These are phyloP conservation scores for Phalaenopsis equestris DNA, from an alignment of 106 monocot genomes.

Conservation along the genomic window DNA sequence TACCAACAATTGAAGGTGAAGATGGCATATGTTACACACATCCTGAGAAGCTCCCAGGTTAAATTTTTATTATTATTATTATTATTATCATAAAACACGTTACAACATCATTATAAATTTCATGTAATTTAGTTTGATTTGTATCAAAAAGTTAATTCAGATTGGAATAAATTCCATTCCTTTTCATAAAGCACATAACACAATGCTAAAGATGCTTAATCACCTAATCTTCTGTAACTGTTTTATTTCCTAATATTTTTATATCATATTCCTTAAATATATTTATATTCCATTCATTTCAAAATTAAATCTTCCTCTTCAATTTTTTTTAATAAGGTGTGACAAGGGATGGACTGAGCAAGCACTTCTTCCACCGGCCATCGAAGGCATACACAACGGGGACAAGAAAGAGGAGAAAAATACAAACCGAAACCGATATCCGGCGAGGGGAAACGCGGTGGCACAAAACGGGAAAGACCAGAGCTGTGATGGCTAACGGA, in stretches of 20 bases:
- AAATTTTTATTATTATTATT: not conserved
- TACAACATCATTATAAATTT: not conserved
- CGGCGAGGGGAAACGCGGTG: constrained; percentile 66
- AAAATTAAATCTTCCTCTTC: too few relatives aligned
- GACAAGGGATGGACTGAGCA: constrained; percentile 36
- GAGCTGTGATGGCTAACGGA: constrained; percentile 62
- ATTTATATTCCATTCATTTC: too few relatives aligned
- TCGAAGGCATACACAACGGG: constrained; percentile 57
- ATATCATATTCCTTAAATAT: too few relatives aligned
- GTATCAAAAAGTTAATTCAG: not conserved
- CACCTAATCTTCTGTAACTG: not conserved
- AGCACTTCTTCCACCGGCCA: constrained; percentile 54
- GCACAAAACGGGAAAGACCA: constrained; percentile 95
- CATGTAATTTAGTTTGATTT: not conserved
- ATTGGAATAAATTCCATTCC: not conserved
- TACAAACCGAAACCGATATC: constrained; percentile 28
- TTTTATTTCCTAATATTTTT: not conserved
- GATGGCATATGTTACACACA: constrained; percentile 88
- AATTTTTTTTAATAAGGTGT: constrained; percentile 16
- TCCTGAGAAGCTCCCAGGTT: constrained; percentile 75
- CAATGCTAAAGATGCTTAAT: not conserved
- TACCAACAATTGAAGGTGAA: constrained; percentile 82
- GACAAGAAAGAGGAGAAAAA: constrained; percentile 39
- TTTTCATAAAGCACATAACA: not conserved
- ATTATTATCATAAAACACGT: not conserved